These are phyloP conservation scores for Heracleum sosnowskyi DNA, from an alignment of 129 eudicot genomes.

Conservation along the genomic window DNA sequence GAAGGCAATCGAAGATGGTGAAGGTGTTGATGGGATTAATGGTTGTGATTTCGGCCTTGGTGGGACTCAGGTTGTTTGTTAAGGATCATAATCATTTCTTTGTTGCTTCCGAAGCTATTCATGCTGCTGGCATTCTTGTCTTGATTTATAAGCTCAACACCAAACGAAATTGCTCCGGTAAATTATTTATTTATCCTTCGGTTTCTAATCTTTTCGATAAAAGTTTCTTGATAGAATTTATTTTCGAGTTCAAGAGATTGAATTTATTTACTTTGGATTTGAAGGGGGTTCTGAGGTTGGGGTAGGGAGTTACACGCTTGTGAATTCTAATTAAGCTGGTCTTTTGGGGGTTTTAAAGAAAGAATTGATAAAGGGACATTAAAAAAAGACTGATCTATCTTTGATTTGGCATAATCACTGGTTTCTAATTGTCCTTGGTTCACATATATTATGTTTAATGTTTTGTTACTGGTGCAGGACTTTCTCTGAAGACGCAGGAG, in stretches of 20 bases:
- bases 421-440: too few species aligned
- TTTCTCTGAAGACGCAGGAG: conserved; percentile 80
- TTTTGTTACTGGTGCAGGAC: conserved; percentile 38
- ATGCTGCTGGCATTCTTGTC: conserved; percentile 59
- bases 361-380: neutral
- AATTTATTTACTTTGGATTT: neutral
- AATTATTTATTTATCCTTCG: too few species aligned
- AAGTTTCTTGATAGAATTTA: too few species aligned
- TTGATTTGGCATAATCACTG: too few species aligned
- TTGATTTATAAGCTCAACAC: conserved; percentile 75
- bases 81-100: conserved; percentile 54
- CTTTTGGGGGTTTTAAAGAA: neutral
- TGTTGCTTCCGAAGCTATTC: conserved; percentile 62
- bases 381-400: neutral
- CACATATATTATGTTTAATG: neutral
- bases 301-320: neutral
- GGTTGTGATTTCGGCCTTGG: conserved; percentile 27
- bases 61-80: conserved; percentile 43
- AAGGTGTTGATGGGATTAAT: conserved; percentile 44
- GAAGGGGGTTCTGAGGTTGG: neutral
- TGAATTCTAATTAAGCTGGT: neutral
- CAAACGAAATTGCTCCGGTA: conserved; percentile 75
- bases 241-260: neutral
- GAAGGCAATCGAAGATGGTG: conserved; percentile 56
- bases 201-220: too few species aligned